Evolutionary conservation across 805 yeast species (phyloP).

Genomic region (Naumovozyma dairenensis): DNA sequence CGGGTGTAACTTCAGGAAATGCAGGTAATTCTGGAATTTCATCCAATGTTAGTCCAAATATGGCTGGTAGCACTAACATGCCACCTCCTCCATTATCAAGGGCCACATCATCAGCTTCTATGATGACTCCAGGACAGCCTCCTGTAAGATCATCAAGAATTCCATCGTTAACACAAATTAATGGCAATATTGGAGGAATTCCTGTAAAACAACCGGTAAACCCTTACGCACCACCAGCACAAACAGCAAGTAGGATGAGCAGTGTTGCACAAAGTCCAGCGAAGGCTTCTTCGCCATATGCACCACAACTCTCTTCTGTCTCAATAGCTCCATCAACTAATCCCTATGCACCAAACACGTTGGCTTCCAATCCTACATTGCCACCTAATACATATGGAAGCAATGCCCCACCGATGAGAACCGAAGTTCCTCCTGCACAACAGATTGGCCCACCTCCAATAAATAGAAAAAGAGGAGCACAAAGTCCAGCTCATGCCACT

Average conservation of each 20-base stretch:
- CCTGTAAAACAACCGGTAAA: conserved; percentile 8
- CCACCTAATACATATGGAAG: too few species aligned
- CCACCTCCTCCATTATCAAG: conserved; percentile 26
- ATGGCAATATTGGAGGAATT: not conserved
- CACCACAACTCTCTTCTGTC: conserved; percentile 20
- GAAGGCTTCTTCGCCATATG: conserved; percentile 31
- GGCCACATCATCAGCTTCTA: conserved; percentile 15
- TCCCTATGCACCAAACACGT: conserved; percentile 10
- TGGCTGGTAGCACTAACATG: conserved; percentile 6
- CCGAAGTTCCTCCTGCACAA: not conserved
- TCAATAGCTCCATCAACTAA: conserved; percentile 7
- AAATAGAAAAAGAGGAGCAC: not conserved
- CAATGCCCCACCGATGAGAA: conserved; percentile 3
- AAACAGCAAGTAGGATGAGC: too few species aligned
- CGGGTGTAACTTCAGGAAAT: conserved; percentile 6
- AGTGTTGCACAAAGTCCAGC: conserved; percentile 15
- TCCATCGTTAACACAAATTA: not conserved
- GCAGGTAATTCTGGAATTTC: conserved; percentile 7
- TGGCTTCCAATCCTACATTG: conserved; percentile 10
- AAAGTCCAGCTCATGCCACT: not conserved
- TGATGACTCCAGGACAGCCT: conserved; percentile 19
- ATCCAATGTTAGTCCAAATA: conserved; percentile 4
- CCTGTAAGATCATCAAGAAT: conserved; percentile 4
- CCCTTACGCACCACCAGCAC: conserved; percentile 13
- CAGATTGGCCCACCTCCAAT: not conserved